Percentiles rank a stretch among this genome's conserved stretches.
These are phyloP conservation scores for Penicillium salamii DNA, from an alignment of 495 filamentous ascomycete species.

Conservation along the genomic window DNA sequence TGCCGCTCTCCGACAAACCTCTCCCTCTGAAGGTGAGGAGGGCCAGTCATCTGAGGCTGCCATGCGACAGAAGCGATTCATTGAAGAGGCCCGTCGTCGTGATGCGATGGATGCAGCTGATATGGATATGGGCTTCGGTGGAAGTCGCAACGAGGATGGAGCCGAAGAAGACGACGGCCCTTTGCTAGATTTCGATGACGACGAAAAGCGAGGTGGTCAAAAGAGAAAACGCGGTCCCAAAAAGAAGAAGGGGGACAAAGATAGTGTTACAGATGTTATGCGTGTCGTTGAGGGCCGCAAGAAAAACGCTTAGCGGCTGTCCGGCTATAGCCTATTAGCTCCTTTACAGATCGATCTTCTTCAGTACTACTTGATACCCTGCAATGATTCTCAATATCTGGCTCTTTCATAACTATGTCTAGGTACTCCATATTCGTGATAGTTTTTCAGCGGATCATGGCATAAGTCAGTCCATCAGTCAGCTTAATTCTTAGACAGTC, in stretches of 20 bases:
- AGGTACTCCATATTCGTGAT: too few relatives aligned
- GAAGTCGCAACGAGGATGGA: conserved; percentile 75
- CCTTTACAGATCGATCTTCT: too few relatives aligned
- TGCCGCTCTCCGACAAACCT: conserved; percentile 61
- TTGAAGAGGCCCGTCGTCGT: conserved; percentile 54
- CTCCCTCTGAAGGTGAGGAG: conserved; percentile 32
- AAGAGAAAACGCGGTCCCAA: conserved; percentile 79
- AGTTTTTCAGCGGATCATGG: too few relatives aligned
- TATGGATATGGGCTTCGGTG: conserved; percentile 91
- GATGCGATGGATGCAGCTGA: conserved; percentile 84
- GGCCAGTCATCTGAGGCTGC: conserved; percentile 51
- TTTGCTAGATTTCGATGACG: conserved; percentile 60
- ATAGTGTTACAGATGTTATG: conserved; percentile 79
- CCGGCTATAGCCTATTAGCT: not conserved
- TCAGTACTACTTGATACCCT: too few relatives aligned
- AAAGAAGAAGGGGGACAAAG: conserved; percentile 82
- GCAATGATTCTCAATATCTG: too few relatives aligned
- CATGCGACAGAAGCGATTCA: conserved; percentile 68
- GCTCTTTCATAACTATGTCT: too few relatives aligned
- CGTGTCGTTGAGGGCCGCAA: conserved; percentile 72
- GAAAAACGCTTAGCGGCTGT: conserved; percentile 17
- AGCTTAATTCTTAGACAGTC: too few relatives aligned
- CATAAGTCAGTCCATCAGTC: too few relatives aligned
- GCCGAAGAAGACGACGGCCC: conserved; percentile 69
- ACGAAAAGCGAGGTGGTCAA: conserved; percentile 44